Evolutionary conservation across 257 asterid species (phyloP).

Genomic region (Solanum megistacrolobum): DNA sequence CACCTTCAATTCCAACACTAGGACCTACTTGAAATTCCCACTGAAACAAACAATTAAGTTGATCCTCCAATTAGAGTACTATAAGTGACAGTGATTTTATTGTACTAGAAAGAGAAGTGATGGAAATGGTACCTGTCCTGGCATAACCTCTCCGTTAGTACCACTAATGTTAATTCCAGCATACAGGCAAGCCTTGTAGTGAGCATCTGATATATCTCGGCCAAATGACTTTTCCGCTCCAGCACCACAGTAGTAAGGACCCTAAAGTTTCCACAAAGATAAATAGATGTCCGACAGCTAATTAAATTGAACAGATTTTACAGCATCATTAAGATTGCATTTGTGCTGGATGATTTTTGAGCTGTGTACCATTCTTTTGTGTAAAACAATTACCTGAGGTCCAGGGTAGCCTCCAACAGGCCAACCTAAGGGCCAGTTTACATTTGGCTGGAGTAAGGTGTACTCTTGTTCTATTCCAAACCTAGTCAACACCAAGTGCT

Average conservation of each 20-base stretch:
- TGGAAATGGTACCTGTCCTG: slow-evolving; percentile 70
- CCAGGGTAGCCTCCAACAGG: slow-evolving; percentile 97
- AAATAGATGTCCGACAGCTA: not conserved
- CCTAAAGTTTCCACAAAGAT: slow-evolving; percentile 37
- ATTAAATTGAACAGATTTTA: not conserved
- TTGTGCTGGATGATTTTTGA: not conserved
- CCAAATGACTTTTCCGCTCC: slow-evolving; percentile 98
- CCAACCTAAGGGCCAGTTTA: slow-evolving; percentile 95
- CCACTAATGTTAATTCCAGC: slow-evolving; percentile 98
- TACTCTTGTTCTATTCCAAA: slow-evolving; percentile 91
- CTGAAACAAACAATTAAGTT: slow-evolving; percentile 25
- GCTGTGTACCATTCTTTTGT: not conserved
- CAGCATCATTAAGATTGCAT: not conserved
- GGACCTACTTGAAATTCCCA: slow-evolving; percentile 99
- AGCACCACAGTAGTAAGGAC: slow-evolving; percentile 91
- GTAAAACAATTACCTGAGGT: slow-evolving; percentile 63
- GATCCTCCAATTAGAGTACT: not conserved
- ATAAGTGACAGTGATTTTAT: not conserved
- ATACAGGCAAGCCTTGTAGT: slow-evolving; percentile 93
- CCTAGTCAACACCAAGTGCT: slow-evolving; percentile 34
- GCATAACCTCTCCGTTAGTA: slow-evolving; percentile 98
- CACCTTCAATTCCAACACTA: slow-evolving; percentile 92
- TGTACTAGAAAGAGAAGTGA: not conserved
- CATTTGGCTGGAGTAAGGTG: slow-evolving; percentile 76
- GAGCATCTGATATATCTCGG: slow-evolving; percentile 94